phyloP scores from a whole-genome alignment of 2,329 filamentous ascomycete species.

The Aspergillus tamarii region DNA sequence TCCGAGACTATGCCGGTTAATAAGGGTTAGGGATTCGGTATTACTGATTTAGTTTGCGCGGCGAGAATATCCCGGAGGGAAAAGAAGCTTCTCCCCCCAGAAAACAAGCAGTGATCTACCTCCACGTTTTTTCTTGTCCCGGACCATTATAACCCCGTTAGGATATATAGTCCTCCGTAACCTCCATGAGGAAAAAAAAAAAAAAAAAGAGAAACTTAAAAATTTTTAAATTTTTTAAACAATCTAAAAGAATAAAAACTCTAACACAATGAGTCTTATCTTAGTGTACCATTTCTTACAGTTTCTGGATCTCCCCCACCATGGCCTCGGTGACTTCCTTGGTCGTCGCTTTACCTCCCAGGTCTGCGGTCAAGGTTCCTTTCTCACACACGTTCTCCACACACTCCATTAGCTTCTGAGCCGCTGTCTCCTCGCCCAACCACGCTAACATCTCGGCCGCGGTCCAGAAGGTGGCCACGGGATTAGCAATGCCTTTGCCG shows the following conservation, averaged over 20 bases:
- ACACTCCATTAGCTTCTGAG: conserved; percentile 60
- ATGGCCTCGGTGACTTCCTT: conserved; percentile 63
- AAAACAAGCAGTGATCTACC: neutral
- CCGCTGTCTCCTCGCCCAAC: conserved; percentile 62
- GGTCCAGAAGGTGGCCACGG: conserved; percentile 70
- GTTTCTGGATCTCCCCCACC: conserved; percentile 54
- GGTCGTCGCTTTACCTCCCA: conserved; percentile 61
- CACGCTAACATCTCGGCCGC: conserved; percentile 69
- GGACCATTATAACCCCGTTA: neutral
- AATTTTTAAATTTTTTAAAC: neutral
- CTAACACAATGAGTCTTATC: neutral
- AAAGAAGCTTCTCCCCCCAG: neutral
- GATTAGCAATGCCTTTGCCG: conserved; percentile 63
- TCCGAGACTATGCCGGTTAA: neutral
- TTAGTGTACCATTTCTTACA: conserved; percentile 20
- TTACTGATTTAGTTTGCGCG: neutral
- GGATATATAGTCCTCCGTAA: neutral
- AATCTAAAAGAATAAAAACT: neutral
- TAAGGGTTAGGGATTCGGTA: too few relatives aligned
- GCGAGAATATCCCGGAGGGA: neutral
- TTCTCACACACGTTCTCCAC: conserved; percentile 64
- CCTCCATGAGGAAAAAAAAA: too few relatives aligned
- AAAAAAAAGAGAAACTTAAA: neutral
- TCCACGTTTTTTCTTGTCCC: conserved; percentile 1
- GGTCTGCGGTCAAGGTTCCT: conserved; percentile 61